These are phyloP conservation scores for Xylaria intraflava DNA, from an alignment of 495 filamentous ascomycete species.

Conservation along the genomic window DNA sequence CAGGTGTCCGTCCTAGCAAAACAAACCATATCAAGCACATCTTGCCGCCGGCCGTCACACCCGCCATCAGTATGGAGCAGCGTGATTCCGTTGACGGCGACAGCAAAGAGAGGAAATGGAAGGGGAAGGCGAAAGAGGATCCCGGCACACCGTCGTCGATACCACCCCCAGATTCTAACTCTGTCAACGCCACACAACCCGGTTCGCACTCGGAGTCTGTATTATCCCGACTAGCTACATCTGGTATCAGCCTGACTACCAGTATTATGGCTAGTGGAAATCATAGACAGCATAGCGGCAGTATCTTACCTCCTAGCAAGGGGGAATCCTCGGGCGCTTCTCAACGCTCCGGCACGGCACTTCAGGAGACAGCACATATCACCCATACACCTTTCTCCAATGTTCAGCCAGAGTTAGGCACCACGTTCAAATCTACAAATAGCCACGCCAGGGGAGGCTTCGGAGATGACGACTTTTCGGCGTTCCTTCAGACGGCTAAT, in stretches of 20 bases:
- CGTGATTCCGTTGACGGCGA: background rate
- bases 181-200: background rate
- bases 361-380: conserved; percentile 6
- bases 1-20: background rate
- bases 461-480: background rate
- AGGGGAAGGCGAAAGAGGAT: background rate
- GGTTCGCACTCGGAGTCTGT: background rate
- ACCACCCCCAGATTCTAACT: background rate
- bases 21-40: background rate
- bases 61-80: background rate
- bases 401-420: background rate
- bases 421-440: conserved; percentile 15
- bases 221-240: conserved; percentile 16
- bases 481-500: background rate
- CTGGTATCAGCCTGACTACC: conserved; percentile 12
- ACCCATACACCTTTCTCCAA: background rate
- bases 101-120: background rate
- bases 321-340: conserved; percentile 13
- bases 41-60: background rate
- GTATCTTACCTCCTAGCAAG: conserved; percentile 14
- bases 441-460: background rate
- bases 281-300: background rate
- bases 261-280: conserved; percentile 5
- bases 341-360: background rate
- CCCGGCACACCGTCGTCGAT: background rate